phyloP scores from a whole-genome alignment of 371 early-diverging fungal species.

The Mucor circinelloides region DNA sequence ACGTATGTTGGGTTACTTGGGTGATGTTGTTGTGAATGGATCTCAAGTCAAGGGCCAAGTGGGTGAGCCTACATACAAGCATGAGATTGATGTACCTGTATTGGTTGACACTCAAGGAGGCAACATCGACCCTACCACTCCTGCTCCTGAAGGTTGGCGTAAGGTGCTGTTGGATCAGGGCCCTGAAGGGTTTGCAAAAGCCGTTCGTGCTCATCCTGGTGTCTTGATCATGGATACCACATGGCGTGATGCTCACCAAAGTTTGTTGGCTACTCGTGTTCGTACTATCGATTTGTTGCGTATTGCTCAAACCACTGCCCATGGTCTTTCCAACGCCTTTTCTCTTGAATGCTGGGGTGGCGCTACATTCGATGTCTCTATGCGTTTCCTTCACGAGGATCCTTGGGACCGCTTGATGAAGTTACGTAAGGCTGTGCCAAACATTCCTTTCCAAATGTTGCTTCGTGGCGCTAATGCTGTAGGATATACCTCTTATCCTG shows the following conservation, averaged over 20 bases:
- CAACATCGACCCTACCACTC: conserved; percentile 51
- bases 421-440: conserved; percentile 89
- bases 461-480: conserved; percentile 97
- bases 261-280: conserved; percentile 91
- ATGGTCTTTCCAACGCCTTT: conserved; percentile 85
- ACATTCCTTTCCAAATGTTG: conserved; percentile 97
- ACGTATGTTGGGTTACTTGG: conserved; percentile 85
- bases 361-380: conserved; percentile 94
- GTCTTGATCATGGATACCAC: conserved; percentile 92
- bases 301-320: conserved; percentile 87
- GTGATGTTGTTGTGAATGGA: conserved; percentile 92
- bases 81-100: conserved; percentile 62
- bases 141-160: conserved; percentile 85
- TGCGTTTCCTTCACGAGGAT: conserved; percentile 94
- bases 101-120: conserved; percentile 49
- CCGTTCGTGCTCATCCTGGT: conserved; percentile 85
- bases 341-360: conserved; percentile 94
- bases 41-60: conserved; percentile 89
- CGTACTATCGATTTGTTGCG: conserved; percentile 80
- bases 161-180: conserved; percentile 84
- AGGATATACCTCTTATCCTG: conserved; percentile 96
- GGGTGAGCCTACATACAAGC: conserved; percentile 62
- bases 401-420: conserved; percentile 90
- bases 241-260: conserved; percentile 96
- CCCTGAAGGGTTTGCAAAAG: conserved; percentile 87